Base-by-base conservation (phyloP, 2,329 filamentous ascomycete species). In the Ramularia endophylla region DNA sequence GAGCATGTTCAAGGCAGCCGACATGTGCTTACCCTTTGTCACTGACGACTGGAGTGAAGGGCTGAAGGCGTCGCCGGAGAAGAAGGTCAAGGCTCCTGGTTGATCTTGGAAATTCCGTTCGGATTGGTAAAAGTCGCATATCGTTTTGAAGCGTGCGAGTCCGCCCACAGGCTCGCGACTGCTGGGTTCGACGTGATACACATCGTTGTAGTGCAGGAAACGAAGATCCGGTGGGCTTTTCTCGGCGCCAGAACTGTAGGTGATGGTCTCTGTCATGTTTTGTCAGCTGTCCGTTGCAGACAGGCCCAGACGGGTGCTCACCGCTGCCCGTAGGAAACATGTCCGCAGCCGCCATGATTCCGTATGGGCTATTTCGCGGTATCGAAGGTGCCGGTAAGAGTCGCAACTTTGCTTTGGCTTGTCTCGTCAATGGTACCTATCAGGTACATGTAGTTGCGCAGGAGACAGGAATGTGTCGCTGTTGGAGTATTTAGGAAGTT, bases 21-120 rank as follows among this genome's bases (percentile, higher is more conserved):
- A 81, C 89, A 95, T 95, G 64, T 95, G 89, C 52, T 80, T 74
- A 33, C 81, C 88, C 67, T 95, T 95, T 2, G 88, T 95, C 25
- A 95, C 81, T 13, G 83, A 85, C 56, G 84, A 90, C 65, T 95
- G 88, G 44, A 95, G 68, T 55, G 85, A 90, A 0, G 89, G 88
- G 60, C 95, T 95, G 66, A 92, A 95, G 8, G 83, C 87, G 72
- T 95, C 89, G 27, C 88, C 88, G 2, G 87, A 94, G 65, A 95
- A 95, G 53, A 94, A 75, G 1, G 86, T 89, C 37, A 94, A 59
- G 2, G 87, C 65, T 30, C 76, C 70, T 1, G 86, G 70, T 58
- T 86, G 82, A 13, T 68, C 77, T 35, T 71, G 61, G 59, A 78
- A 92, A 38, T 70, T 71, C 31, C 74, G 62, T 38, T 77, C 72